Conservation (phyloP, 2,329 filamentous ascomycete species). For the Pseudodiploospora longispora region DNA sequence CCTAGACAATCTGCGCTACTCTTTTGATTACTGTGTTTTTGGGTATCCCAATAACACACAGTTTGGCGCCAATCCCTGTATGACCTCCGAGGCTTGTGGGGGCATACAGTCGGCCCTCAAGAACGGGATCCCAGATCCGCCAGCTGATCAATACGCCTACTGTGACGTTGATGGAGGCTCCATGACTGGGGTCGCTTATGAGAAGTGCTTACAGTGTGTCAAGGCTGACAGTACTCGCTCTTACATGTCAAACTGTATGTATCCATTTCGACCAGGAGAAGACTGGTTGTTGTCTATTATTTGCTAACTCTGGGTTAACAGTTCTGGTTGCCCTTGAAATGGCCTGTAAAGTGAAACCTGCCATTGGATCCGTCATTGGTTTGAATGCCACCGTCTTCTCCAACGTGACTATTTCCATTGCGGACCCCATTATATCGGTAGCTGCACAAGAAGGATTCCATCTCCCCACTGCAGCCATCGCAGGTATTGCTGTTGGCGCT, state of each 20-base stretch:
- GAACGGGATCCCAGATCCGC: slow-evolving; percentile 28
- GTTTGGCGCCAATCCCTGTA: slow-evolving; percentile 39
- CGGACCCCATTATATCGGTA: background rate
- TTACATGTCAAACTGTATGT: slow-evolving; percentile 43
- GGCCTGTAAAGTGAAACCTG: slow-evolving; percentile 41
- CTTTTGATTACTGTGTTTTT: slow-evolving; percentile 44
- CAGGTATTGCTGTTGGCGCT: slow-evolving; percentile 34
- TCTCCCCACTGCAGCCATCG: slow-evolving; percentile 32
- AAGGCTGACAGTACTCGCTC: slow-evolving; percentile 30
- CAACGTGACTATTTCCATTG: slow-evolving; percentile 9
- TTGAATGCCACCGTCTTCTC: slow-evolving; percentile 40
- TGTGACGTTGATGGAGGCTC: slow-evolving; percentile 33
- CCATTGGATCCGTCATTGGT: slow-evolving; percentile 25
- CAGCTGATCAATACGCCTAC: slow-evolving; percentile 35
- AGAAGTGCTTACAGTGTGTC: slow-evolving; percentile 39
- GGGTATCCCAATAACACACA: slow-evolving; percentile 40
- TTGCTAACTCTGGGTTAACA: slow-evolving; percentile 12
- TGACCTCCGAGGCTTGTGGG: slow-evolving; percentile 43
- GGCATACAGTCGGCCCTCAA: slow-evolving; percentile 32
- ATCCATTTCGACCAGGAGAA: too few species aligned
- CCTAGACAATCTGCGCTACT: slow-evolving; percentile 46
- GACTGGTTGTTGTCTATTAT: too few species aligned
- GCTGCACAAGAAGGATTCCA: slow-evolving; percentile 1
- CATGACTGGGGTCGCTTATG: slow-evolving; percentile 24
- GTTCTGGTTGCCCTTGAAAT: slow-evolving; percentile 44